phyloP scores from a whole-genome alignment of 1,284 basidiomycete species.

The Ustilago vetiveriae region DNA sequence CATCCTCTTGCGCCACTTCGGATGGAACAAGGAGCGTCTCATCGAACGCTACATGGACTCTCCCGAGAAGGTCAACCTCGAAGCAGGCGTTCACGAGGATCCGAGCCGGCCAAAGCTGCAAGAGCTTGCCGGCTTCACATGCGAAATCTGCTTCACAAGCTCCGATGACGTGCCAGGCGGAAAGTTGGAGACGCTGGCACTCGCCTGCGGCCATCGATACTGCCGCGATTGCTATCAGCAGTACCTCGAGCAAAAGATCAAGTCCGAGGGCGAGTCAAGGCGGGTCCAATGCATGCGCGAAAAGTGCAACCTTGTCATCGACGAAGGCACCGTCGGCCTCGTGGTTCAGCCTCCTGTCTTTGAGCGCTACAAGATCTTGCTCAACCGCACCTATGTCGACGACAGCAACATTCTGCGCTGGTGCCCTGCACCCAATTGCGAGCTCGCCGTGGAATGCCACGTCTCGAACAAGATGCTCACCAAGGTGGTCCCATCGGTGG shows the following conservation, averaged over 20 bases:
- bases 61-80: constrained; percentile 57
- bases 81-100: constrained; percentile 61
- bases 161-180: constrained; percentile 50
- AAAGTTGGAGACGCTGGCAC: constrained; percentile 58
- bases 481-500: constrained; percentile 86
- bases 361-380: constrained; percentile 78
- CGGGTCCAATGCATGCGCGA: constrained; percentile 91
- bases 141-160: constrained; percentile 61
- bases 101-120: constrained; percentile 49
- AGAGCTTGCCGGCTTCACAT: constrained; percentile 55
- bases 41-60: constrained; percentile 68
- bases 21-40: constrained; percentile 96
- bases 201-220: constrained; percentile 64
- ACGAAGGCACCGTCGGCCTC: constrained; percentile 60
- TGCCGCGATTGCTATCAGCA: constrained; percentile 80
- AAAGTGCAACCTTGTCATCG: constrained; percentile 80
- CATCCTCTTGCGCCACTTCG: constrained; percentile 82
- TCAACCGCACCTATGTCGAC: constrained; percentile 89
- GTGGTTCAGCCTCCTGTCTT: constrained; percentile 67
- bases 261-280: constrained; percentile 85
- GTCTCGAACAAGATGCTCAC: constrained; percentile 73
- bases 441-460: constrained; percentile 86
- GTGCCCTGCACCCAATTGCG: constrained; percentile 79
- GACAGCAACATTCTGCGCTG: constrained; percentile 86
- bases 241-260: constrained; percentile 86